A percentile compares a stretch with the other conserved stretches of the same genome.
These are phyloP conservation scores for Cyclospora cayetanensis DNA, from an alignment of 169 alveolate genomes.

Conservation along the genomic window DNA sequence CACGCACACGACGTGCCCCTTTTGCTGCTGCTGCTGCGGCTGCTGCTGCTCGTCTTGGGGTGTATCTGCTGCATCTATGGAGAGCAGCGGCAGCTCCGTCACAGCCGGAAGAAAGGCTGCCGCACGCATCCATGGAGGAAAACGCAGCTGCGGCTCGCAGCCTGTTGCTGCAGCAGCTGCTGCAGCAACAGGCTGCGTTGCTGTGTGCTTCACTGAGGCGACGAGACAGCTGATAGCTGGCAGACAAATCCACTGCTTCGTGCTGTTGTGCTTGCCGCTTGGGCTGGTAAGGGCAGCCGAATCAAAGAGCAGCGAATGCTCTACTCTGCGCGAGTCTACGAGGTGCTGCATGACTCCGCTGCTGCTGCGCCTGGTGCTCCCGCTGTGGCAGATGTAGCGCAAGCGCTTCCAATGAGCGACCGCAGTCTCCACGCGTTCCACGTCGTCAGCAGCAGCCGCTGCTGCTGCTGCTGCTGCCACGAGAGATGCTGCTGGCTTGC, in stretches of 20 bases:
- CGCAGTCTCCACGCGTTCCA: neutral
- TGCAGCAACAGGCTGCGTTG: neutral
- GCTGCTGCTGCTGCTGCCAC: neutral
- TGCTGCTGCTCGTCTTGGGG: neutral
- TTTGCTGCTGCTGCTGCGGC: slow-evolving; percentile 23
- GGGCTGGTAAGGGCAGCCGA: neutral
- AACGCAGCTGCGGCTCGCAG: neutral
- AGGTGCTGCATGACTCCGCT: neutral
- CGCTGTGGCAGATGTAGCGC: neutral
- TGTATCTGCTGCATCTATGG: neutral
- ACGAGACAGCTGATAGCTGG: neutral
- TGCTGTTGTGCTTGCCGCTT: neutral
- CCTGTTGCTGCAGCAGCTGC: neutral
- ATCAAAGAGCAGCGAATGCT: slow-evolving; percentile 18
- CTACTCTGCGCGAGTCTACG: neutral
- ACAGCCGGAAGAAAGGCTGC: neutral
- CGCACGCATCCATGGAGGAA: slow-evolving; percentile 1
- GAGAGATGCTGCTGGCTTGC: neutral
- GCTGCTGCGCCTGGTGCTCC: neutral
- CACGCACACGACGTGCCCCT: neutral
- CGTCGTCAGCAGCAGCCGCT: neutral
- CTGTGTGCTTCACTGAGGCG: neutral
- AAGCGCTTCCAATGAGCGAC: neutral
- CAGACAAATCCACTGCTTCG: neutral
- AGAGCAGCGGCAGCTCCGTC: neutral